A percentile compares a stretch with the other conserved stretches of the same genome.
Conservation (phyloP, 306 rosid genomes). For the Senna siamea region DNA sequence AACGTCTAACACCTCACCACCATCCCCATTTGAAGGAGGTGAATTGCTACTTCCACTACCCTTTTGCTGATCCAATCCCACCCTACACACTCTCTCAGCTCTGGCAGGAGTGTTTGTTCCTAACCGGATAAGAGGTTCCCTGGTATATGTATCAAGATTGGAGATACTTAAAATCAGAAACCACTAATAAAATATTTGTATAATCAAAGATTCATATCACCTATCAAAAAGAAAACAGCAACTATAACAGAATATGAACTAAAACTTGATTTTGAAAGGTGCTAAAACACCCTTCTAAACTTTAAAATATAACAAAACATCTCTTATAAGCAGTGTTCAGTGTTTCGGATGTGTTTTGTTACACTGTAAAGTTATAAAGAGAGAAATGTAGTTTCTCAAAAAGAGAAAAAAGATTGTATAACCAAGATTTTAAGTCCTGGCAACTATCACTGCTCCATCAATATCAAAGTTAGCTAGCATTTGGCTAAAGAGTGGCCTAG, state of each 20-base stretch:
- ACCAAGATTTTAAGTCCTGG: constrained; percentile 8
- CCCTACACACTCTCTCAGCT: constrained; percentile 52
- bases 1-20: constrained; percentile 53
- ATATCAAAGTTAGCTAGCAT: no score
- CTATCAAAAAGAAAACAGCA: constrained; percentile 5
- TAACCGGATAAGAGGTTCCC: constrained; percentile 56
- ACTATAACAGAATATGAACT: no score
- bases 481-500: no score
- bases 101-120: constrained; percentile 61
- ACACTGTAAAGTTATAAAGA: no score
- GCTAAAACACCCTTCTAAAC: no score
- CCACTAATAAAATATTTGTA: constrained; percentile 23
- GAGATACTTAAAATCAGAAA: not conserved
- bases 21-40: constrained; percentile 42
- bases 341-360: no score
- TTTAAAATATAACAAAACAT: no score
- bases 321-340: no score
- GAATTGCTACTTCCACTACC: constrained; percentile 53
- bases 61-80: constrained; percentile 52
- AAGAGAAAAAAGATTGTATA: no score
- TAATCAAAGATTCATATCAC: constrained; percentile 14
- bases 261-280: no score
- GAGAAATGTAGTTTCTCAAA: no score
- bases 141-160: constrained; percentile 36
- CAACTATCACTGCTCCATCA: constrained; percentile 39